Base-by-base conservation (phyloP, 2,329 filamentous ascomycete genomes). In the Alternaria novae-zelandiae region DNA sequence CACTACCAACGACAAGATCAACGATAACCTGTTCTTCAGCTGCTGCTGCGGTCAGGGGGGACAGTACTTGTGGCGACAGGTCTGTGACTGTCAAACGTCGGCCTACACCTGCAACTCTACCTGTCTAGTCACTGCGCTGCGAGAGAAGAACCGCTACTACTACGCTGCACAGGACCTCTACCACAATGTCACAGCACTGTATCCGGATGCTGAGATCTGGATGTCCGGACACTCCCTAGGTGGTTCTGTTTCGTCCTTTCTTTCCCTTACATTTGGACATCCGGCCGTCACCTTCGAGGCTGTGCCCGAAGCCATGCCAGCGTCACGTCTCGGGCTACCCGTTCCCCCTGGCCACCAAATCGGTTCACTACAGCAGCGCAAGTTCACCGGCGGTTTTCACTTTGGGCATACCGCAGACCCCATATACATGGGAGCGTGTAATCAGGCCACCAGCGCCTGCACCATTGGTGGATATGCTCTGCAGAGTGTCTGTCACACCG, bases 1-100 rank as follows among this genome's bases (percentile, higher is more conserved):
- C 1, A 98, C 95, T 0, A 97, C 94, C 25, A 97, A 97, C 71
- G 96, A 99, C 82, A 99, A 99, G 83, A 85, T 94, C 74, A 99
- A 98, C 78, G 96, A 99, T 81, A 99, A 99, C 77, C 85, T 99
- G 10, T 97, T 97, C 81, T 97, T 97, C 82, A 97, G 94, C 76
- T 99, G 96, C 82, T 99, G 96, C 80, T 99, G 96, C 81, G 96
- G 89, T 5, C 94, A 97, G 81, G 94, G 96, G 72, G 94, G 94
- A 0, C 93, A 94, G 68, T 94, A 90, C 82, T 89, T 94, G 15
- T 97, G 94, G 90, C 90, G 92, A 64, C 91, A 96, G 77, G 94
- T 97, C 59, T 99, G 96, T 81, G 91, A 97, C 78, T 99, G 96
- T 78, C 93, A 94, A 66, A 92, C 91, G 2, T 88, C 89, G 11